Conservation (phyloP, 2,329 filamentous ascomycete genomes). For the Aspergillus vadensis region DNA sequence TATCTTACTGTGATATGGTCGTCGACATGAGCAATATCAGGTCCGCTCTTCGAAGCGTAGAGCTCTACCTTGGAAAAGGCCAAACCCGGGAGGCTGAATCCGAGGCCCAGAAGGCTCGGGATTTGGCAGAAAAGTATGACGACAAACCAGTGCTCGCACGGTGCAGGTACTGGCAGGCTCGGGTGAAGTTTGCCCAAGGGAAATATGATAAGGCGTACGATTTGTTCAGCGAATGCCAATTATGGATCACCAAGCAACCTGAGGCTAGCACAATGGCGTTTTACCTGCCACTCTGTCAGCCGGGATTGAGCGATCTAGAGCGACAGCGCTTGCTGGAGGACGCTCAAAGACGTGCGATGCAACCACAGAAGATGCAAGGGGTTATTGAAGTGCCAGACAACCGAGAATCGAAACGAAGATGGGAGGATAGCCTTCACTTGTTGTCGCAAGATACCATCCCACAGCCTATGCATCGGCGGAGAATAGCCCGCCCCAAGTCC, state of each 20-base stretch:
- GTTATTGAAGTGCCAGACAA: not conserved
- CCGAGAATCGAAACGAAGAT: not conserved
- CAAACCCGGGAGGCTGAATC: constrained; percentile 11
- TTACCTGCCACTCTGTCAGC: not conserved
- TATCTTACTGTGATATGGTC: not conserved
- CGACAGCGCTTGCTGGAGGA: not conserved
- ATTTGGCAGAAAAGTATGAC: constrained; percentile 5
- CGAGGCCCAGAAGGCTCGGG: constrained; percentile 10
- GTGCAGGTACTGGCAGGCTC: constrained; percentile 33
- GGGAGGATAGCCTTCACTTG: not conserved
- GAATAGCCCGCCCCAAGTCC: not conserved
- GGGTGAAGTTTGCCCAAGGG: constrained; percentile 23
- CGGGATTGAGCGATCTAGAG: not conserved
- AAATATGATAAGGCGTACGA: constrained; percentile 16
- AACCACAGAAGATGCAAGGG: not conserved
- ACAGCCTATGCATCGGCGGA: not conserved
- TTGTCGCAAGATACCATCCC: not conserved
- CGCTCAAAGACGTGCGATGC: not conserved
- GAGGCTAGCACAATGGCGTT: not conserved
- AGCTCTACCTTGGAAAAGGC: not conserved
- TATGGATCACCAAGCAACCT: not conserved
- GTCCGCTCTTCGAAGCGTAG: not conserved
- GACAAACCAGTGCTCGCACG: constrained; percentile 14
- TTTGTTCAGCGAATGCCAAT: not conserved
- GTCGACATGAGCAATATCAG: constrained; percentile 5